Evolutionary conservation across 192 early-diverging fungal genomes (phyloP).

Genomic region (Backusella luteola): DNA sequence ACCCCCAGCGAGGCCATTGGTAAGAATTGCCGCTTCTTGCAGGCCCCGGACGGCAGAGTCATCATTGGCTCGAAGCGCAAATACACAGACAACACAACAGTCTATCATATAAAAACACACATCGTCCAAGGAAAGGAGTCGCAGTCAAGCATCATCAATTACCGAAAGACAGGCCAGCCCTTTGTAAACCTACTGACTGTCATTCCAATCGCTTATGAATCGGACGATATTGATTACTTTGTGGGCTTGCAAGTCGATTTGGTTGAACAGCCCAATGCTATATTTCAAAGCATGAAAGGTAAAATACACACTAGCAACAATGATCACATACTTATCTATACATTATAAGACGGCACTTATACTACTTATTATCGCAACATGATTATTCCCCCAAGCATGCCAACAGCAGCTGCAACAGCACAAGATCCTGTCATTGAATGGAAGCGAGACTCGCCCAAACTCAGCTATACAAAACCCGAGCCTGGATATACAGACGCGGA

Average conservation of each 20-base stretch:
- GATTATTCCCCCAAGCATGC: conserved; percentile 35
- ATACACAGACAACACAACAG: conserved; percentile 56
- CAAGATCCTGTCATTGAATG: conserved; percentile 1
- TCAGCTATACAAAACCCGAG: neutral
- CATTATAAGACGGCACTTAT: conserved; percentile 49
- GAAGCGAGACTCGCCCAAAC: conserved; percentile 14
- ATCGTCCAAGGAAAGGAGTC: conserved; percentile 55
- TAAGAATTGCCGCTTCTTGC: conserved; percentile 51
- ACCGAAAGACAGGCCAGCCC: conserved; percentile 64
- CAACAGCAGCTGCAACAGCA: neutral
- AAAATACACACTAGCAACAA: neutral
- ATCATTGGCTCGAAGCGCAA: conserved; percentile 44
- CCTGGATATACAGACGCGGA: neutral
- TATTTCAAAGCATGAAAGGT: conserved; percentile 58
- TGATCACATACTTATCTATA: neutral
- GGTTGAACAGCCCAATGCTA: conserved; percentile 68
- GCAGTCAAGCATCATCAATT: conserved; percentile 67
- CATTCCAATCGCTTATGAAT: conserved; percentile 52
- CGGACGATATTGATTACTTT: conserved; percentile 57
- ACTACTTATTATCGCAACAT: conserved; percentile 49
- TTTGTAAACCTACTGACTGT: conserved; percentile 71
- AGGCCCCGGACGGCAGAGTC: conserved; percentile 54
- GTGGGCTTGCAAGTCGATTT: conserved; percentile 70
- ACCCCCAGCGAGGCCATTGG: conserved; percentile 42
- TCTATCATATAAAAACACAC: conserved; percentile 51